phyloP scores from a whole-genome alignment of 164 flowering plant species.

The Pachysandra terminalis region DNA sequence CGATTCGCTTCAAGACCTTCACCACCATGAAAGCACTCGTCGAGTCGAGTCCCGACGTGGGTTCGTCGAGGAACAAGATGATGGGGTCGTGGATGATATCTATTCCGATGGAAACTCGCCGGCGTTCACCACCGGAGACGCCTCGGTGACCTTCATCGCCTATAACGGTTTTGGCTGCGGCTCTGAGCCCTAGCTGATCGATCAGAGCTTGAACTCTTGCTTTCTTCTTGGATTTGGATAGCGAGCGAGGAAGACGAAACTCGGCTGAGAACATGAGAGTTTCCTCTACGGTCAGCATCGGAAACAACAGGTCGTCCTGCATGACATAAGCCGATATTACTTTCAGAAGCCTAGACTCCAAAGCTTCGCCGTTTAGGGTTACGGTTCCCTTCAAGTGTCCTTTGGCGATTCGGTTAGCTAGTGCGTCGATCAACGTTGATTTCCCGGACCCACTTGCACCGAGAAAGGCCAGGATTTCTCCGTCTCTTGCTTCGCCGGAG shows the following conservation, averaged over 20 bases:
- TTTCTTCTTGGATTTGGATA: slow-evolving; percentile 51
- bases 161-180: slow-evolving; percentile 56
- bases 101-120: slow-evolving; percentile 62
- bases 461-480: slow-evolving; percentile 49
- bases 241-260: slow-evolving; percentile 49
- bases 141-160: slow-evolving; percentile 75
- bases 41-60: slow-evolving; percentile 68
- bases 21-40: slow-evolving; percentile 72
- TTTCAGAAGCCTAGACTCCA: slow-evolving; percentile 36
- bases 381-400: slow-evolving; percentile 36
- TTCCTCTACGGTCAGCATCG: slow-evolving; percentile 66
- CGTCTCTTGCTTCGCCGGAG: slow-evolving; percentile 48
- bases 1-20: slow-evolving; percentile 57
- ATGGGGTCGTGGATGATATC: slow-evolving; percentile 72
- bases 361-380: slow-evolving; percentile 36
- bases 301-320: slow-evolving; percentile 63
- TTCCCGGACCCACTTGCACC: slow-evolving; percentile 52
- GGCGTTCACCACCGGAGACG: slow-evolving; percentile 63
- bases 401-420: slow-evolving; percentile 40
- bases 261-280: slow-evolving; percentile 67
- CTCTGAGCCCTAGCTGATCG: slow-evolving; percentile 53
- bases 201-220: slow-evolving; percentile 55
- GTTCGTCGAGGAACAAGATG: slow-evolving; percentile 57
- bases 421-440: slow-evolving; percentile 42
- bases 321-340: slow-evolving; percentile 60